Evolutionary conservation across 2,329 filamentous ascomycete species (phyloP).

Genomic region (Biscogniauxia marginata): DNA sequence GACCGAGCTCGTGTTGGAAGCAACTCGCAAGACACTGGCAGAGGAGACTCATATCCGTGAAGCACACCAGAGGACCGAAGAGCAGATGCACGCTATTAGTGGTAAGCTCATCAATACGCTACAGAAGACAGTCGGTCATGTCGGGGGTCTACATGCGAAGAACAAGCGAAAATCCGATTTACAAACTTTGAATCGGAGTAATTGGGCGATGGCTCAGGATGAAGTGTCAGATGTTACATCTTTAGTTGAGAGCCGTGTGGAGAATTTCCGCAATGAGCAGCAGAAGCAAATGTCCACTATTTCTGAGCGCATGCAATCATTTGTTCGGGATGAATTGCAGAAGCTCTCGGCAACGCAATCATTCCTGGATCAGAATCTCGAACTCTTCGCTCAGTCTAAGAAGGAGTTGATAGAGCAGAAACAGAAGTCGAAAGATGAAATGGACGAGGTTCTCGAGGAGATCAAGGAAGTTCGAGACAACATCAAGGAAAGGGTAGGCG

Average conservation of each 20-base stretch:
- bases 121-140: slow-evolving; percentile 73
- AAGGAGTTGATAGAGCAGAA: slow-evolving; percentile 67
- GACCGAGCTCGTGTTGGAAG: slow-evolving; percentile 78
- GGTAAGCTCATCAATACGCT: slow-evolving; percentile 75
- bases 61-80: slow-evolving; percentile 84
- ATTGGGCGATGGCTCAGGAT: slow-evolving; percentile 74
- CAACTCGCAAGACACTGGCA: slow-evolving; percentile 71
- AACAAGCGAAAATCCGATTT: slow-evolving; percentile 82
- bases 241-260: slow-evolving; percentile 73
- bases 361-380: slow-evolving; percentile 68
- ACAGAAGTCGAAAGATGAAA: slow-evolving; percentile 71
- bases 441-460: slow-evolving; percentile 89
- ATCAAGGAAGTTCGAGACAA: slow-evolving; percentile 87
- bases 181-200: slow-evolving; percentile 73
- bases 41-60: slow-evolving; percentile 79
- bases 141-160: slow-evolving; percentile 81
- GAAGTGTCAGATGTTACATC: slow-evolving; percentile 75
- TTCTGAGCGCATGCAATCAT: slow-evolving; percentile 69
- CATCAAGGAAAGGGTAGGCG: slow-evolving; percentile 81
- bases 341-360: slow-evolving; percentile 69
- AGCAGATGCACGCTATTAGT: slow-evolving; percentile 70
- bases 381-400: slow-evolving; percentile 66
- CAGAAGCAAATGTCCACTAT: slow-evolving; percentile 66
- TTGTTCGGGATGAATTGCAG: slow-evolving; percentile 72
- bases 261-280: slow-evolving; percentile 71